These are phyloP conservation scores for Xylariaceae sp. DNA, from an alignment of 2,329 filamentous ascomycete genomes.

Conservation along the genomic window DNA sequence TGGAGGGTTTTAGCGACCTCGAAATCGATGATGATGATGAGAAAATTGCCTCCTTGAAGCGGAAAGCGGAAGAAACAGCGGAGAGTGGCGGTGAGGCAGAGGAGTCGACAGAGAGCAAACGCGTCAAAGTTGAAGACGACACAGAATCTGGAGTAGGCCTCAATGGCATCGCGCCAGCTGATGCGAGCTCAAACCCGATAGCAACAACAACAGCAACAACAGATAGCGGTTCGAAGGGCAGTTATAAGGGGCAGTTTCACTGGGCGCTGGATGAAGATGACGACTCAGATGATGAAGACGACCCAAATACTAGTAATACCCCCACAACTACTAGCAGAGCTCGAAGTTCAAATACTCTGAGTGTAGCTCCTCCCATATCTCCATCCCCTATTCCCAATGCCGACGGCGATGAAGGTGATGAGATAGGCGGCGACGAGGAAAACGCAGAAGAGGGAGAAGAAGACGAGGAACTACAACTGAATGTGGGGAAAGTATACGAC, in stretches of 20 bases:
- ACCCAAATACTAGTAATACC: constrained; percentile 5
- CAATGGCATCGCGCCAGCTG: constrained; percentile 13
- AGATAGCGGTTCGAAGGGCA: neutral
- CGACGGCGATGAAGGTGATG: constrained; percentile 9
- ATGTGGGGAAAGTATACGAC: constrained; percentile 40
- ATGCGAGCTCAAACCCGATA: neutral
- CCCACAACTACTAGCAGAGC: neutral
- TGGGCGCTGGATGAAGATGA: constrained; percentile 42
- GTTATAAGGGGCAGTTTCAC: constrained; percentile 36
- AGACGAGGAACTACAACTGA: constrained; percentile 64
- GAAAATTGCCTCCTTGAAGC: constrained; percentile 25
- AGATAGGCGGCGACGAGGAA: constrained; percentile 24
- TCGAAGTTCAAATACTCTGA: neutral
- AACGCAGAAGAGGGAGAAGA: constrained; percentile 43
- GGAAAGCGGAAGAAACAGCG: constrained; percentile 29
- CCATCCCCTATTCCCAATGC: neutral
- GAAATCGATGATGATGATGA: constrained; percentile 21
- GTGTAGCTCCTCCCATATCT: neutral
- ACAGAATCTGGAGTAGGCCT: constrained; percentile 11
- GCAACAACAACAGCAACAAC: neutral
- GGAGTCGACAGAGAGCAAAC: constrained; percentile 20
- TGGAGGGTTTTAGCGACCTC: constrained; percentile 16
- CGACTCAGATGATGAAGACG: constrained; percentile 30
- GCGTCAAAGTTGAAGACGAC: constrained; percentile 32
- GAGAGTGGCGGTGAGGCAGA: constrained; percentile 21